phyloP scores from a whole-genome alignment of 1,284 basidiomycete species.

The Sporisorium reilianum region DNA sequence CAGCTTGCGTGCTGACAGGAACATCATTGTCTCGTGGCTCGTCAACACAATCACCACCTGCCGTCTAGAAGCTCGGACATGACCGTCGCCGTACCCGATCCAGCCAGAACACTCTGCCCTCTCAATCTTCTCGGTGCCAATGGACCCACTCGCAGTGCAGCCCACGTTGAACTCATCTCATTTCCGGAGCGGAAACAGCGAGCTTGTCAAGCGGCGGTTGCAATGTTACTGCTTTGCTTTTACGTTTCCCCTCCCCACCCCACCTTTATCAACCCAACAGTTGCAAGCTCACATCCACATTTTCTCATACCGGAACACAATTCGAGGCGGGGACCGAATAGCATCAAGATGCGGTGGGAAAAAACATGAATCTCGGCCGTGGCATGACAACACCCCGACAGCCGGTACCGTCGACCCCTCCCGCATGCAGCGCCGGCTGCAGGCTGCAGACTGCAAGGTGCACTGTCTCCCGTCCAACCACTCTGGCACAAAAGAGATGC shows the following conservation, averaged over 20 bases:
- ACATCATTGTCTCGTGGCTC: not conserved
- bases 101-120: too few species aligned
- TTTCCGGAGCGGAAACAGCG: not conserved
- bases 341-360: not conserved
- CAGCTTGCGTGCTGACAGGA: not conserved
- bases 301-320: conserved; percentile 8
- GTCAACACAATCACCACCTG: not conserved
- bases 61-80: not conserved
- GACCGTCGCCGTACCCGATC: not conserved
- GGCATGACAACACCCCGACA: conserved; percentile 8
- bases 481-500: too few species aligned
- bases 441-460: not conserved
- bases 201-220: not conserved
- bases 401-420: not conserved
- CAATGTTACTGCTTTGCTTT: not conserved
- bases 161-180: conserved; percentile 1
- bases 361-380: not conserved
- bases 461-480: not conserved
- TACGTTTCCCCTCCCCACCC: too few species aligned
- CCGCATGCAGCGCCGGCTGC: not conserved
- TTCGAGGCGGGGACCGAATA: not conserved
- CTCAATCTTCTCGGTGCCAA: too few species aligned
- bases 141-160: not conserved
- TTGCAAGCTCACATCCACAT: too few species aligned
- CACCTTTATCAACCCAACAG: conserved; percentile 1